Evolutionary conservation across 108 stramenopile genomes (phyloP).

Genomic region (Licmophora abbreviata): DNA sequence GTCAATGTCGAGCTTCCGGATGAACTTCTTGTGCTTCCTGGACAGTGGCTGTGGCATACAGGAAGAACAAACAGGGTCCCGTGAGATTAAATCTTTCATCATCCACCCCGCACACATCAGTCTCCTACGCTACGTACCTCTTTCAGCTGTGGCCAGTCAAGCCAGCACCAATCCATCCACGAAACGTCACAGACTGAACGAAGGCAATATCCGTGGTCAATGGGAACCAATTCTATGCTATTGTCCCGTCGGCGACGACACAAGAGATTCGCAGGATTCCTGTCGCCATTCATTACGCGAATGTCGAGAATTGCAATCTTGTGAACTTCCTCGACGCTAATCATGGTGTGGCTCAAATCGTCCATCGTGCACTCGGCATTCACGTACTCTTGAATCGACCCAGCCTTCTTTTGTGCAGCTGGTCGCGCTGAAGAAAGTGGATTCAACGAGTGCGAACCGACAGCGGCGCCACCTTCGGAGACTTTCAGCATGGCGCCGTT

Average conservation of each 20-base stretch:
- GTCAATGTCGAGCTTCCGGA: slow-evolving; percentile 66
- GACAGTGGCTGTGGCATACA: slow-evolving; percentile 40
- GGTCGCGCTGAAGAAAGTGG: slow-evolving; percentile 5
- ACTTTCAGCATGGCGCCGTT: slow-evolving; percentile 60
- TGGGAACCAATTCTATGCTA: slow-evolving; percentile 83
- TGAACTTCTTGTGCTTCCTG: slow-evolving; percentile 49
- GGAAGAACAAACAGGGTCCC: not conserved
- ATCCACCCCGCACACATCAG: not conserved
- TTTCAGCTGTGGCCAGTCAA: slow-evolving; percentile 94
- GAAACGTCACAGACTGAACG: slow-evolving; percentile 88
- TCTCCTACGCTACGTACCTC: slow-evolving; percentile 22
- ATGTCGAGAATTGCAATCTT: slow-evolving; percentile 97
- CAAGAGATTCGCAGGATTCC: slow-evolving; percentile 92
- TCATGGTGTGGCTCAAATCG: slow-evolving; percentile 81
- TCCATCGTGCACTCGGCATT: slow-evolving; percentile 86
- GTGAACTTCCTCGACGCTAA: slow-evolving; percentile 87
- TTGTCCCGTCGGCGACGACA: slow-evolving; percentile 67
- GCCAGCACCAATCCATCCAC: slow-evolving; percentile 99
- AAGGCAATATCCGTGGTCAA: slow-evolving; percentile 97
- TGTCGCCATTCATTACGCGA: slow-evolving; percentile 94
- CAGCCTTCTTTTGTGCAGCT: slow-evolving; percentile 66
- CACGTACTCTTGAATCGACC: slow-evolving; percentile 91
- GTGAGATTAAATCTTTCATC: not conserved
- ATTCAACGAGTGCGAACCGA: slow-evolving; percentile 68
- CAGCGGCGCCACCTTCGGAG: slow-evolving; percentile 69